These are phyloP conservation scores for Leptographium radiaticola DNA, from an alignment of 2,329 filamentous ascomycete genomes.

Conservation along the genomic window DNA sequence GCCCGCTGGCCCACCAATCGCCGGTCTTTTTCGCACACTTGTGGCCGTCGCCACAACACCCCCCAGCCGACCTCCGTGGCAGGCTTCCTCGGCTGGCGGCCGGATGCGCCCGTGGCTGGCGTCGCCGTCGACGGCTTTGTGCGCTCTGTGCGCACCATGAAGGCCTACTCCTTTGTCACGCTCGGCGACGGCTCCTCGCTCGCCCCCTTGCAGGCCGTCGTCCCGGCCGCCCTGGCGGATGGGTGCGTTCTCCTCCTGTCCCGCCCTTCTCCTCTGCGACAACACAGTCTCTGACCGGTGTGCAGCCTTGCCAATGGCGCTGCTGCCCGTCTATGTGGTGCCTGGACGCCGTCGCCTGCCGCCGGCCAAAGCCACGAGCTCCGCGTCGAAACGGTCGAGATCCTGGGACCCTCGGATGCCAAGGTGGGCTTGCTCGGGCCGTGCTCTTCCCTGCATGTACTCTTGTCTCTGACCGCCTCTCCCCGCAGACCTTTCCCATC, in stretches of 20 bases:
- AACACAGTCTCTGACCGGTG: not conserved
- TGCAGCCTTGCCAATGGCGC: conserved; percentile 69
- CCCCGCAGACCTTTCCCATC: conserved; percentile 65
- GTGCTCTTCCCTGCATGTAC: not conserved
- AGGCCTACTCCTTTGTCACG: conserved; percentile 69
- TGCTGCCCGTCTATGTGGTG: conserved; percentile 64
- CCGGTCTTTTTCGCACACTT: not conserved
- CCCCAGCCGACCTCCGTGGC: conserved; percentile 31
- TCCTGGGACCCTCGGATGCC: conserved; percentile 68
- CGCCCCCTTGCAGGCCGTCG: conserved; percentile 65
- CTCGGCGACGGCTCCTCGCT: conserved; percentile 79
- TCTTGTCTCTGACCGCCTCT: not conserved
- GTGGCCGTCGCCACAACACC: not conserved
- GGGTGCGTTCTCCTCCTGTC: conserved; percentile 41
- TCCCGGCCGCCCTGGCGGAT: conserved; percentile 57
- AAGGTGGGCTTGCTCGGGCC: conserved; percentile 41
- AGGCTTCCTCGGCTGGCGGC: conserved; percentile 41
- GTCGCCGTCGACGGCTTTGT: conserved; percentile 66
- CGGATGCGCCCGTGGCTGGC: conserved; percentile 28
- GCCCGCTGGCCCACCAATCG: not conserved
- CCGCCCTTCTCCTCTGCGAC: conserved; percentile 6
- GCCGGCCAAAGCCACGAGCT: conserved; percentile 68
- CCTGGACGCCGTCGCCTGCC: conserved; percentile 60
- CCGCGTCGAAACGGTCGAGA: conserved; percentile 52
- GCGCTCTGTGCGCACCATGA: conserved; percentile 75